Percentiles rank a stretch among this genome's conserved stretches.
Conservation (phyloP, 441 rosid species). For the Sinapis alba region DNA sequence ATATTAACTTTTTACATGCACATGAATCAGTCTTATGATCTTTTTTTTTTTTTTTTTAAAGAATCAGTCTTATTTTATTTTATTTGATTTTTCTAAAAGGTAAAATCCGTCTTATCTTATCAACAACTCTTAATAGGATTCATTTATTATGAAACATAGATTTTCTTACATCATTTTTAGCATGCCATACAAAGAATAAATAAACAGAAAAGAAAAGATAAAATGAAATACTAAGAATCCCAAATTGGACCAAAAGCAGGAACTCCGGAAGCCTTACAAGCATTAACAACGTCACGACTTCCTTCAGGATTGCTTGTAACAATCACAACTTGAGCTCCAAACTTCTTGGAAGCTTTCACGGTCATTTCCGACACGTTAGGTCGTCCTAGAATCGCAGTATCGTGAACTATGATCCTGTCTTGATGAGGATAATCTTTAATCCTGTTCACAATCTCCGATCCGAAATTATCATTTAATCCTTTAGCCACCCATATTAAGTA, state of each 20-base stretch:
- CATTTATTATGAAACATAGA: background rate
- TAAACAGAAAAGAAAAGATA: no score
- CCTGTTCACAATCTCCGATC: slow-evolving; percentile 59
- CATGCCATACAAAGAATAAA: no score
- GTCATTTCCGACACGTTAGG: slow-evolving; percentile 71
- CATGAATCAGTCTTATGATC: background rate
- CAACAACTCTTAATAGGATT: background rate
- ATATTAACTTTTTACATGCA: background rate
- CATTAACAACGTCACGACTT: slow-evolving; percentile 66
- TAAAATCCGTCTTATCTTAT: background rate
- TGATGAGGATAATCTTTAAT: slow-evolving; percentile 50
- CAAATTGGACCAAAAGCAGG: slow-evolving; percentile 87
- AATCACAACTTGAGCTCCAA: slow-evolving; percentile 72
- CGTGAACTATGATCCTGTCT: slow-evolving; percentile 68
- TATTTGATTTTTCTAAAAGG: background rate
- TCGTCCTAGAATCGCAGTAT: slow-evolving; percentile 63
- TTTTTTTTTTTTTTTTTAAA: no score
- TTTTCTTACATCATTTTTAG: no score
- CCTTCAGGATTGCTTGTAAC: slow-evolving; percentile 91
- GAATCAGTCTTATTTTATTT: background rate
- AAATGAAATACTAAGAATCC: slow-evolving; percentile 54
- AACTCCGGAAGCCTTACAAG: slow-evolving; percentile 59
- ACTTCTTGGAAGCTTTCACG: slow-evolving; percentile 58
- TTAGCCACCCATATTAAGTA: slow-evolving; percentile 76
- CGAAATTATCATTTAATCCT: slow-evolving; percentile 73